phyloP scores from a whole-genome alignment of 139 green algal genomes.

The Tetraselmis striata region DNA sequence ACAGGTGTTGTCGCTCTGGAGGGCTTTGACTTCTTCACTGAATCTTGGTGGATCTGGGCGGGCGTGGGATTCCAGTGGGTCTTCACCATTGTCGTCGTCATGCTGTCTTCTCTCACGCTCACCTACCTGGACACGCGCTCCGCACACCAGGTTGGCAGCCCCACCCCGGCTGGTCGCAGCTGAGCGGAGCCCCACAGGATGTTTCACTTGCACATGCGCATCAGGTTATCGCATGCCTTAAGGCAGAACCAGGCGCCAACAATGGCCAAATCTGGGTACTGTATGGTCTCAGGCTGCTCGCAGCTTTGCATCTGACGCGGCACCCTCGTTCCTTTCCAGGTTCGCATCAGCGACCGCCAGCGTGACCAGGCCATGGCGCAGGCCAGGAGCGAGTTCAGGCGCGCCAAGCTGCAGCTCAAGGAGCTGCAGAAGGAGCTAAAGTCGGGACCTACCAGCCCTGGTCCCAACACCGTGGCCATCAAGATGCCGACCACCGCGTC shows the following conservation, averaged over 20 bases:
- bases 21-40: constrained; percentile 50
- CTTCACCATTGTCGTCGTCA: constrained; percentile 20
- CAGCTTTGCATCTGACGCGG: no score
- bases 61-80: constrained; percentile 30
- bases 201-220: no score
- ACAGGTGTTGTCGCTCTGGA: constrained; percentile 20
- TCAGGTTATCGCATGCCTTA: no score
- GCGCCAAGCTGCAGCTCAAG: neutral
- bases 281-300: no score
- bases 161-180: neutral
- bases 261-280: no score
- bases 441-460: no score
- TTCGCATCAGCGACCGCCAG: neutral
- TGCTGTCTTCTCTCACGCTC: constrained; percentile 28
- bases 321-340: no score
- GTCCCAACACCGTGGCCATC: no score
- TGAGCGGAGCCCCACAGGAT: constrained; percentile 5
- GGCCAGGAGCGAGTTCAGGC: neutral
- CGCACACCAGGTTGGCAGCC: constrained; percentile 4
- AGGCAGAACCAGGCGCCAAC: no score
- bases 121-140: constrained; percentile 17
- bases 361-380: neutral
- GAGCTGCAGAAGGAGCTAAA: constrained; percentile 13
- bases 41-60: constrained; percentile 51
- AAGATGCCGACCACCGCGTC: constrained; percentile 12